Conservation (phyloP, 1,284 basidiomycete genomes). For the Rhodotorula sp. region DNA sequence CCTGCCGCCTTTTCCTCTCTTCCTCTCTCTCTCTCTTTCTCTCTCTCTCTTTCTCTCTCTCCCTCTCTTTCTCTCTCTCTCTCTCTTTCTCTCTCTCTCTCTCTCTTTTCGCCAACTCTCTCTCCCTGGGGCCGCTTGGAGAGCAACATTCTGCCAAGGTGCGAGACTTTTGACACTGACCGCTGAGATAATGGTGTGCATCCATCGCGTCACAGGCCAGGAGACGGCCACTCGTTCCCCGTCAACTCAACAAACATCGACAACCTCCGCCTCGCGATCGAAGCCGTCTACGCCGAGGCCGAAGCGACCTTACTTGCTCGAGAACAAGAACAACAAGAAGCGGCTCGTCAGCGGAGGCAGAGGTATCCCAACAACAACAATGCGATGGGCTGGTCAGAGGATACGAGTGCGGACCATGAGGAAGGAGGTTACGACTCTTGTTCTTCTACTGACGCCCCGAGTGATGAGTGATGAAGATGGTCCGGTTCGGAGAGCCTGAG, state of each 20-base stretch:
- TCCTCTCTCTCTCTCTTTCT: too few species aligned
- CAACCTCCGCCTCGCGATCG: conserved; percentile 12
- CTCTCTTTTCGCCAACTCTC: background rate
- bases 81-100: background rate
- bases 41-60: too few species aligned
- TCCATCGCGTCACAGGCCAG: conserved; percentile 4
- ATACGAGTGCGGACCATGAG: too few species aligned
- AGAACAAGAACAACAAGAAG: too few species aligned
- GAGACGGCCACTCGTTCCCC: conserved; percentile 30
- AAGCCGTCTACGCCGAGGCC: conserved; percentile 20
- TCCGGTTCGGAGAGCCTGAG: conserved; percentile 3
- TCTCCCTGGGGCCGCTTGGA: too few species aligned
- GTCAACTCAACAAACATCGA: conserved; percentile 22
- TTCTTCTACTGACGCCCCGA: background rate
- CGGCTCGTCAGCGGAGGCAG: background rate
- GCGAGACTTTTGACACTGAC: too few species aligned
- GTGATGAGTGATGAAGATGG: conserved; percentile 17
- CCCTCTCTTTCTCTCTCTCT: too few species aligned
- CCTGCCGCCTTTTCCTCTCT: too few species aligned
- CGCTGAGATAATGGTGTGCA: too few species aligned
- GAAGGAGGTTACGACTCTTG: background rate
- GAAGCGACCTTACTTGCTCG: background rate
- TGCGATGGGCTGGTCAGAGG: background rate
- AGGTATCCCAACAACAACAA: too few species aligned
- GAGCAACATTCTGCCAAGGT: too few species aligned